phyloP scores from a whole-genome alignment of 1,139 yeast species.

The Pichiaceae sp. region DNA sequence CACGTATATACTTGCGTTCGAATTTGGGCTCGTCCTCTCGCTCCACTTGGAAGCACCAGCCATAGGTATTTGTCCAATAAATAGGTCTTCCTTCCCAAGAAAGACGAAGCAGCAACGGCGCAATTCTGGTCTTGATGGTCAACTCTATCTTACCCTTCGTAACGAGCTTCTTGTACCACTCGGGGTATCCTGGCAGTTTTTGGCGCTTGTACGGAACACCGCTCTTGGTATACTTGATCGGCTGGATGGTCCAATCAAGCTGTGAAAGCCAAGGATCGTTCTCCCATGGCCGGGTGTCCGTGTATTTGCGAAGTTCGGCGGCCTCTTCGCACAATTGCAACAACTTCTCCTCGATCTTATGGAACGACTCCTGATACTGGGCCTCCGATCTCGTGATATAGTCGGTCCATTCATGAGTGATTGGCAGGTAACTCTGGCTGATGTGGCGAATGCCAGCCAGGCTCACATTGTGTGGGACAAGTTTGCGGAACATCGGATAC shows the following conservation, averaged over 20 bases:
- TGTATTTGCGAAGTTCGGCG: constrained; percentile 25
- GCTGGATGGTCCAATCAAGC: constrained; percentile 74
- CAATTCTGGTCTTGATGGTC: constrained; percentile 63
- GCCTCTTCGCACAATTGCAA: constrained; percentile 53
- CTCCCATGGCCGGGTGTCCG: constrained; percentile 27
- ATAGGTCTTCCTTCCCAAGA: constrained; percentile 84
- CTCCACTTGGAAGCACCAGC: constrained; percentile 81
- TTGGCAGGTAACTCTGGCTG: constrained; percentile 74
- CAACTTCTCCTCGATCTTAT: constrained; percentile 51
- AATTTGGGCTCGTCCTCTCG: constrained; percentile 31
- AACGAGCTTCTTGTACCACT: constrained; percentile 81
- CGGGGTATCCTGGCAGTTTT: constrained; percentile 84
- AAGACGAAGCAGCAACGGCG: constrained; percentile 68
- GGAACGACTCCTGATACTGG: constrained; percentile 51
- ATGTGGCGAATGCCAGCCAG: constrained; percentile 79
- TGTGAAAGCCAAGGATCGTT: constrained; percentile 86
- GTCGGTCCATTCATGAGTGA: constrained; percentile 63
- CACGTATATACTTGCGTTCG: constrained; percentile 35
- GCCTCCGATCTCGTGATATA: constrained; percentile 66
- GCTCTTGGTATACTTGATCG: constrained; percentile 54
- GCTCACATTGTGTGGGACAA: constrained; percentile 91
- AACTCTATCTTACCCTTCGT: constrained; percentile 46
- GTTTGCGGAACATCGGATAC: constrained; percentile 56
- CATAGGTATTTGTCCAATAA: constrained; percentile 64
- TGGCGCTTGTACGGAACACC: constrained; percentile 76